A percentile compares a stretch with the other conserved stretches of the same genome.
phyloP scores from a whole-genome alignment of 2,329 filamentous ascomycete genomes.

The Colletotrichum sp. region DNA sequence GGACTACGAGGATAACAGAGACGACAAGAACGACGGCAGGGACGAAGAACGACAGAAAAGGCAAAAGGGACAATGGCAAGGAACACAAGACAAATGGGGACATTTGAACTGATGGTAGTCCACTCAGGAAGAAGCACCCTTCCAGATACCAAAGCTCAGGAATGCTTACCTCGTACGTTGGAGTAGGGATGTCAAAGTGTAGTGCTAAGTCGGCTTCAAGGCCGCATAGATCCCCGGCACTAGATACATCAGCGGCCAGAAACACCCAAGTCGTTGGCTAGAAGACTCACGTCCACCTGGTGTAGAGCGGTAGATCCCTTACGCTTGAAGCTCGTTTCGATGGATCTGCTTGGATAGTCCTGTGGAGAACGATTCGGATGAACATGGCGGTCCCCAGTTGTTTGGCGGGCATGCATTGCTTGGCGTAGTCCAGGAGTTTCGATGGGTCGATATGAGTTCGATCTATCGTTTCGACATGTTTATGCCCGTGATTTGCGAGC shows the following conservation, averaged over 20 bases:
- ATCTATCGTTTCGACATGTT: neutral
- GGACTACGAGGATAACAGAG: accelerated
- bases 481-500: neutral
- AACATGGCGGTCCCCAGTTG: neutral
- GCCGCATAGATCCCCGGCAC: neutral
- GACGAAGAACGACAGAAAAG: neutral
- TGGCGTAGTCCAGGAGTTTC: neutral
- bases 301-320: neutral
- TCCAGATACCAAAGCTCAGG: accelerated
- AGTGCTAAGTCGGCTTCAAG: neutral
- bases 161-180: neutral
- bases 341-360: neutral
- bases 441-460: neutral
- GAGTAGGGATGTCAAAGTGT: neutral
- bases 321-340: neutral
- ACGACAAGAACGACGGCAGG: neutral
- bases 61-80: accelerated
- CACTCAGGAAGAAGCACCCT: neutral
- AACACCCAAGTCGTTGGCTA: accelerated
- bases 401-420: neutral
- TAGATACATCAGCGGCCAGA: neutral
- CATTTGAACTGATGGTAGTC: neutral
- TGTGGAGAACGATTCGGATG: neutral
- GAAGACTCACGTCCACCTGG: neutral
- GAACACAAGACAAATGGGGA: accelerated